phyloP scores from a whole-genome alignment of 2,329 filamentous ascomycete genomes.

The Cyclaneusma minus region DNA sequence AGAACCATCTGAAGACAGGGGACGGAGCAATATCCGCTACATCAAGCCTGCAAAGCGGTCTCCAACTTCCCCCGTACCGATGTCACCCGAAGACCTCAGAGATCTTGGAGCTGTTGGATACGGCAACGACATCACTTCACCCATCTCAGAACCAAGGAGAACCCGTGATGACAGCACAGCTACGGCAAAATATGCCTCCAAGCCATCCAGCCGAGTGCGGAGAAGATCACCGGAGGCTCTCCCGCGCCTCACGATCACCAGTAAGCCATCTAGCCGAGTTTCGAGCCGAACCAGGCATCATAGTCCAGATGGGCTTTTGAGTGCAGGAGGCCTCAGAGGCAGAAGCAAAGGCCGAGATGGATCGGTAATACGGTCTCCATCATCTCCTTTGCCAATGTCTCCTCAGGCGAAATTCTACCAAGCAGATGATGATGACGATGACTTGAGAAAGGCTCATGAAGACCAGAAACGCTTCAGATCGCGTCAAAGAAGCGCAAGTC shows the following conservation, averaged over 20 bases:
- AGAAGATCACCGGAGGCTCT: slow-evolving; percentile 14
- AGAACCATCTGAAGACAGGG: slow-evolving; percentile 55
- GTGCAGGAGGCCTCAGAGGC: slow-evolving; percentile 31
- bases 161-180: slow-evolving; percentile 11
- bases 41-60: slow-evolving; percentile 70
- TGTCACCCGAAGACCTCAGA: slow-evolving; percentile 78
- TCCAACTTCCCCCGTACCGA: slow-evolving; percentile 81
- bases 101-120: slow-evolving; percentile 31
- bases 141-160: slow-evolving; percentile 9
- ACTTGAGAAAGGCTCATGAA: slow-evolving; percentile 34
- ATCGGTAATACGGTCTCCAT: slow-evolving; percentile 54
- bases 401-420: slow-evolving; percentile 35
- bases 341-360: slow-evolving; percentile 45
- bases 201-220: slow-evolving; percentile 18
- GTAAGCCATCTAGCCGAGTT: slow-evolving; percentile 16
- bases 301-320: slow-evolving; percentile 19
- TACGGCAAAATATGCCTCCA: slow-evolving; percentile 19
- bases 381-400: slow-evolving; percentile 66
- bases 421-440: slow-evolving; percentile 49
- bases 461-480: slow-evolving; percentile 40
- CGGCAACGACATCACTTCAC: slow-evolving; percentile 15
- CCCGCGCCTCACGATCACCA: slow-evolving; percentile 4
- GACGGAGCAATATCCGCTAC: slow-evolving; percentile 47
- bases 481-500: slow-evolving; percentile 36
- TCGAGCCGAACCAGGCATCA: slow-evolving; percentile 23